Conservation (phyloP, 108 stramenopile species). For the Skeletonema potamos region DNA sequence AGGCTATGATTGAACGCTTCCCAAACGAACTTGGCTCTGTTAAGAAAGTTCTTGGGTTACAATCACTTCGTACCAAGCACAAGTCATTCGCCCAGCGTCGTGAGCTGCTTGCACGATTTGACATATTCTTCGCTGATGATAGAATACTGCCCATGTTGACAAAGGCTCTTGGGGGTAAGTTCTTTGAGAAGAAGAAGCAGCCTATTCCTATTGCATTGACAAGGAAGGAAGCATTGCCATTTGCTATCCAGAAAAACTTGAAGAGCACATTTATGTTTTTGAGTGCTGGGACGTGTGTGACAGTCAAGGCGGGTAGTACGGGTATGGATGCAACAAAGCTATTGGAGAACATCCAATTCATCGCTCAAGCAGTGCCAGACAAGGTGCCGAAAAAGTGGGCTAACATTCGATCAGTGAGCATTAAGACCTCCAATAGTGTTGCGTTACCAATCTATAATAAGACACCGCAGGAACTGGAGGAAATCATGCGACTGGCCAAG, state of each 20-base stretch:
- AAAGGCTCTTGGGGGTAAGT: conserved; percentile 87
- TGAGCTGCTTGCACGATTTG: conserved; percentile 67
- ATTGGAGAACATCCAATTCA: conserved; percentile 70
- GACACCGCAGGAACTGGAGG: conserved; percentile 65
- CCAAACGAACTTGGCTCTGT: conserved; percentile 76
- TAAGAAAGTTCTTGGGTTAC: conserved; percentile 81
- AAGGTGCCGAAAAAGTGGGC: conserved; percentile 89
- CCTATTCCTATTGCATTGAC: conserved; percentile 81
- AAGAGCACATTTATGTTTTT: conserved; percentile 78
- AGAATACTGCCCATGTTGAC: conserved; percentile 94
- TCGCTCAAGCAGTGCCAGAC: conserved; percentile 49
- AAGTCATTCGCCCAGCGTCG: conserved; percentile 74
- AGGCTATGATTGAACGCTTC: conserved; percentile 75
- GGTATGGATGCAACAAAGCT: conserved; percentile 68
- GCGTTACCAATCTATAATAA: conserved; percentile 88
- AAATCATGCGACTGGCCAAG: conserved; percentile 57
- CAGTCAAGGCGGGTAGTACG: conserved; percentile 81
- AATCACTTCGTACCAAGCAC: conserved; percentile 86
- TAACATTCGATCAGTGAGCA: conserved; percentile 79
- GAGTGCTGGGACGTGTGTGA: conserved; percentile 80
- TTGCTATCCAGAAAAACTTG: conserved; percentile 61
- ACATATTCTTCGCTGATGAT: conserved; percentile 93
- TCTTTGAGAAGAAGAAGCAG: conserved; percentile 89
- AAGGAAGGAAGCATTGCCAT: conserved; percentile 70
- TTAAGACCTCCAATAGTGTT: conserved; percentile 79